Base-by-base conservation (phyloP, 768 basidiomycete genomes). In the Suillus sp. region DNA sequence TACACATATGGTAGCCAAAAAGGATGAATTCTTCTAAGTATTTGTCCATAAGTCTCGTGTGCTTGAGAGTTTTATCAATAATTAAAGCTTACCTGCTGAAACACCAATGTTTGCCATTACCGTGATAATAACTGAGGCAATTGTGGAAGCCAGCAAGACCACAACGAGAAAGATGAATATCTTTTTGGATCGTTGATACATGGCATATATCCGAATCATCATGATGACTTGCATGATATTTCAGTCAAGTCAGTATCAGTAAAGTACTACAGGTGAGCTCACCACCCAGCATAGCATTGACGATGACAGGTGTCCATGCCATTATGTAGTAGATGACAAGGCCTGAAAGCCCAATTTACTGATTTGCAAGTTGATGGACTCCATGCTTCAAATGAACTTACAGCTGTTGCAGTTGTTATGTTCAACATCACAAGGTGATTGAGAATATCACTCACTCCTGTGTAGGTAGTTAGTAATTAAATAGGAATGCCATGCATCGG, bases 281-380 rank as follows among this genome's bases (percentile, higher is more conserved):
- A 45, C 43, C 11, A 4, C 43, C n/a, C 43, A 45, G 43, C 43
- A 45, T 22, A 45, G 43, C 43, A 22, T 45, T 11, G 43, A 45
- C n/a, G 11, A 45, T 4, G 9, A 45, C 11, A 45, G n/a, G 43
- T 2, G n/a, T n/a, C n/a, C 4, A 45, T 22, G 10, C 4, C n/a
- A 0, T 4, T 5, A 22, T n/a, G n/a, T 11, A 22, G n/a, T 11
- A 22, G 22, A 13, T 0, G 43, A 22, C 5, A 13, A 22, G 1
- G n/a, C 43, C 43, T 45, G 43, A 11, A 22, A 45, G 22, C 11
- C 10, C 4, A 22, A n/a, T 11, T 45, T 45, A 13, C 9, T 9
- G 9, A 22, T 45, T 10, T 45, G 10, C 10, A n/a, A n/a, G 4
- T 22, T n/a, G 2, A 11, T 5, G 11, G n/a, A 45, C 43, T n/a